A percentile compares a stretch with the other conserved stretches of the same genome.
Conservation (phyloP, 2,329 filamentous ascomycete genomes). For the Aspergillus terreus region DNA sequence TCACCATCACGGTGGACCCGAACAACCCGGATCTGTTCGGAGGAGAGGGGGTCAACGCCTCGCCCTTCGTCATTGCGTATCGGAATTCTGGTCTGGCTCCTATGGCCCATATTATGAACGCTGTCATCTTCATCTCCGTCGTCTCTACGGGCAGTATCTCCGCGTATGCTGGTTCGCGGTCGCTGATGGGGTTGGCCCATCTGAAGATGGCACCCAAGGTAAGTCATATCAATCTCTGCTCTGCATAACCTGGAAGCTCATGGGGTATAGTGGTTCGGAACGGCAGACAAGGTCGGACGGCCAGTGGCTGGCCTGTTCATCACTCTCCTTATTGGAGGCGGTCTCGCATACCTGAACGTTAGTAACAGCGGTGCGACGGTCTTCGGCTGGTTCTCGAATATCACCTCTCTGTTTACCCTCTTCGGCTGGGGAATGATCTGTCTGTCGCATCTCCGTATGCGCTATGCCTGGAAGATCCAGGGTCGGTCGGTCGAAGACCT, state of each 20-base stretch:
- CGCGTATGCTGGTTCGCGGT: constrained; percentile 44
- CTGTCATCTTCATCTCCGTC: constrained; percentile 47
- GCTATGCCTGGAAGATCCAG: constrained; percentile 40
- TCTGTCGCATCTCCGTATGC: constrained; percentile 43
- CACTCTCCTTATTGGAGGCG: constrained; percentile 66
- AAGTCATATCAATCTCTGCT: background rate
- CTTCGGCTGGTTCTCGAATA: constrained; percentile 48
- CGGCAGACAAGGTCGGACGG: constrained; percentile 34
- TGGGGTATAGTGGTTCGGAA: constrained; percentile 18
- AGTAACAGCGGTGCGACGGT: constrained; percentile 40
- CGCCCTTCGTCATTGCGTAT: constrained; percentile 45
- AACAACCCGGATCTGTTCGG: constrained; percentile 41
- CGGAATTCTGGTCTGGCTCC: constrained; percentile 36
- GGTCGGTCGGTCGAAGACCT: constrained; percentile 35
- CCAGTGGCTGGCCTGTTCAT: constrained; percentile 54
- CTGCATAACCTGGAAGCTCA: too few relatives aligned
- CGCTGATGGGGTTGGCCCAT: constrained; percentile 43
- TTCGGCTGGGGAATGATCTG: constrained; percentile 46
- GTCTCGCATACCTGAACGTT: constrained; percentile 44
- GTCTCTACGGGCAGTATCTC: constrained; percentile 44
- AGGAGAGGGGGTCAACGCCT: constrained; percentile 39
- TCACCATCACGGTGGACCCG: constrained; percentile 45
- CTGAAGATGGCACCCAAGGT: constrained; percentile 42
- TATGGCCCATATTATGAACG: constrained; percentile 49
- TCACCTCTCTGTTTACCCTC: constrained; percentile 45